phyloP scores from a whole-genome alignment of 495 filamentous ascomycete species.

The Podospora tetraspora region DNA sequence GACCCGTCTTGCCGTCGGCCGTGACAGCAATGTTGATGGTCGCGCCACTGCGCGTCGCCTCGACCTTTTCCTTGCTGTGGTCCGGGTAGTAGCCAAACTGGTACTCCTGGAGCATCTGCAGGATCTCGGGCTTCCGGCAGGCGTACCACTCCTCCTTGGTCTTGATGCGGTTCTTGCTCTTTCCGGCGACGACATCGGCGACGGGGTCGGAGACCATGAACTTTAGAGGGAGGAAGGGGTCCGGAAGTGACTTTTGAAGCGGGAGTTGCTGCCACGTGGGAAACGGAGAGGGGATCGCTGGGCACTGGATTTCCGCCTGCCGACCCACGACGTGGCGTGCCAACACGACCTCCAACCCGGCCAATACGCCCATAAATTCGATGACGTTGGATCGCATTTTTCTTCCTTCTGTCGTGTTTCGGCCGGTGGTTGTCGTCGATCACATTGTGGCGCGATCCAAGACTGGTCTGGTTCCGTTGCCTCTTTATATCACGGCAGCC shows the following conservation, averaged over 20 bases:
- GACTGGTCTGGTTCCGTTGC: neutral
- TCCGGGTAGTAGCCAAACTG: constrained; percentile 53
- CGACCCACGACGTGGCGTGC: neutral
- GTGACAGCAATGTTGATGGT: constrained; percentile 44
- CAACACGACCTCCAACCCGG: neutral
- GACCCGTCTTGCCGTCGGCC: constrained; percentile 42
- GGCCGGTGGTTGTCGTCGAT: neutral
- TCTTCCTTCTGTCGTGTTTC: neutral
- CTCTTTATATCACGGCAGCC: neutral
- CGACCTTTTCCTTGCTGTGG: constrained; percentile 46
- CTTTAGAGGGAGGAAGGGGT: constrained; percentile 47
- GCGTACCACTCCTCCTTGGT: constrained; percentile 47
- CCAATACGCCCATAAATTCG: constrained; percentile 2
- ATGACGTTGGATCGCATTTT: neutral
- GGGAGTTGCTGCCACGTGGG: constrained; percentile 40
- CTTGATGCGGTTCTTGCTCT: constrained; percentile 39
- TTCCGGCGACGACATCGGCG: constrained; percentile 35
- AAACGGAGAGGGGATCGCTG: constrained; percentile 36
- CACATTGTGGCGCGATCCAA: neutral
- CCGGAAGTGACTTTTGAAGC: constrained; percentile 40
- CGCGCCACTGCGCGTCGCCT: constrained; percentile 45
- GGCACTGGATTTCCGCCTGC: constrained; percentile 23
- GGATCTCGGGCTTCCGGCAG: constrained; percentile 49
- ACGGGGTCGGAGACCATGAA: constrained; percentile 39
- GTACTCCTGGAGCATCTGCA: constrained; percentile 50